Conservation (phyloP, 2,329 filamentous ascomycete species). For the Paecilomyces sp. region DNA sequence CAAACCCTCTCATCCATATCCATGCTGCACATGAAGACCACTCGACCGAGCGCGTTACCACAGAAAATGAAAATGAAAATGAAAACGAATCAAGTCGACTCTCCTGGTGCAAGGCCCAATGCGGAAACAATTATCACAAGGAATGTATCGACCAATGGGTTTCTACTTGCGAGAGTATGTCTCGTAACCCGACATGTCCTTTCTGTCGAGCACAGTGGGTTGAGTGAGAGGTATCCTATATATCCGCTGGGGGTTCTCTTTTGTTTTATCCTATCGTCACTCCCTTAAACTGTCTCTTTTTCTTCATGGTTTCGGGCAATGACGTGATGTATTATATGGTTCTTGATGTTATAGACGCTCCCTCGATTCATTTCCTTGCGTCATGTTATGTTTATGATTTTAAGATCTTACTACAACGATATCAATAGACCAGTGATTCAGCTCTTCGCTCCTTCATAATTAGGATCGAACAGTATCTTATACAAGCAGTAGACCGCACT, state of each 20-base stretch:
- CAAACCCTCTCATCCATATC: not conserved
- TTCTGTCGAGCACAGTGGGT: not conserved
- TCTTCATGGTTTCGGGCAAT: not conserved
- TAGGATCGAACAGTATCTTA: not conserved
- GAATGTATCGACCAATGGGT: slow-evolving; percentile 9
- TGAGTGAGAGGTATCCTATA: not conserved
- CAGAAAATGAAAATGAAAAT: too few relatives aligned
- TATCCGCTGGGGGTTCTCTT: not conserved
- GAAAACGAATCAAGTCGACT: not conserved
- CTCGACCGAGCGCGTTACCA: not conserved
- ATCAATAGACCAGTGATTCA: not conserved
- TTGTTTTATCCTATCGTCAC: not conserved
- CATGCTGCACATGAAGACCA: not conserved
- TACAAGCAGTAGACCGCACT: too few relatives aligned
- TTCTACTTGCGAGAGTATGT: not conserved
- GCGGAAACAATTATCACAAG: slow-evolving; percentile 12
- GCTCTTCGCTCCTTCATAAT: not conserved
- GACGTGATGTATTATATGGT: not conserved
- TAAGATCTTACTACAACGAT: not conserved
- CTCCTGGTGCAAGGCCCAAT: slow-evolving; percentile 9
- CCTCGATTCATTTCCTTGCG: not conserved
- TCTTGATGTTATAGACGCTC: not conserved
- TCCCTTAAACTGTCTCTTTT: not conserved
- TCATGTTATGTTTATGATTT: too few relatives aligned
- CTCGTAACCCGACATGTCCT: not conserved